Evolutionary conservation across 1,284 basidiomycete species (phyloP), one percentile per base, ranked within the genome.

Genomic region (Polyporus tsugae): DNA sequence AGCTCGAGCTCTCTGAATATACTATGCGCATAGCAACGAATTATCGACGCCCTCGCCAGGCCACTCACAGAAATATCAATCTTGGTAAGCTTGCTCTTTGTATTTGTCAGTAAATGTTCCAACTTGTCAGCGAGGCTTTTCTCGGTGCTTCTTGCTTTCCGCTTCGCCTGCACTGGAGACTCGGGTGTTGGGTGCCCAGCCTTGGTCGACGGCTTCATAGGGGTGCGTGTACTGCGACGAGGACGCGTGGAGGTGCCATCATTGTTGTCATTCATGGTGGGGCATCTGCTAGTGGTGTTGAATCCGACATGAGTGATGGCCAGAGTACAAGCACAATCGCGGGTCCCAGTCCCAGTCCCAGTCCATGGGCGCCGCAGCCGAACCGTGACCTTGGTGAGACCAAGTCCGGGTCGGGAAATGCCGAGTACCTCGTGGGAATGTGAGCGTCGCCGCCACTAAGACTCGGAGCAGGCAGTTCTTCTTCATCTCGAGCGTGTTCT

Each of bases 21-120:
- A 25, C 22, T 33, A 38, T 57, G 33, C 33, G 55, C 15, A 9
- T 11, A 41, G 17, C 25, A 35, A 22, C 36, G 2, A 41, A 9
- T 4, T 19, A 36, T 15, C 35, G 49, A 11, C 11, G 62, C 35
- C 0, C 19, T 13, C 6, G 11, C 15, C 4, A 19, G 65, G 57
- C 38, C n/a, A 83, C 87, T 76, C 76, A 89, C 88, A 72, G 83
- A 81, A 68, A 89, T 83, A 69, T 89, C 83, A 69, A 86, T 77
- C 38, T 77, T 81, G 13, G 85, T 85, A 4, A 90, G 78, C 29
- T 80, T 76, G 76, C 88, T 89, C 75, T 85, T 86, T 2, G 85
- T 76, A 74, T 80, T 85, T 62, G 85, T 82, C 25, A 89, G 78
- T 49, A 89, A 75, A 53, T 74, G 59, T 11, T 76, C 74, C 4